Evolutionary conservation across 257 asterid species (phyloP).

Genomic region (Solanum medicagineum): DNA sequence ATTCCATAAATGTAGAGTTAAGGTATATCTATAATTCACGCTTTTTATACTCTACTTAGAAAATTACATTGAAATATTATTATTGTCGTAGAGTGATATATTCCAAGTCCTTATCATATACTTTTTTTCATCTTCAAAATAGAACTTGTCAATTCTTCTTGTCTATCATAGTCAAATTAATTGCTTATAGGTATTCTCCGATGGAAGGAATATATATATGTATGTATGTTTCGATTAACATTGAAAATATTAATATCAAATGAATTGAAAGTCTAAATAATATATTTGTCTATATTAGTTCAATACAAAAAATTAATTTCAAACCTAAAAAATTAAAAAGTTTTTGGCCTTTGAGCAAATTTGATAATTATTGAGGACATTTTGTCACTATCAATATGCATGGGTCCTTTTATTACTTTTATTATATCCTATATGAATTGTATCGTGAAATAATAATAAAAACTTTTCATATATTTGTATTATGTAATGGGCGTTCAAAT

Average conservation of each 20-base stretch:
- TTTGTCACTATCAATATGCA: background rate
- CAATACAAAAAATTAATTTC: background rate
- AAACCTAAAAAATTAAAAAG: rapidly evolving
- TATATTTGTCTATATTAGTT: background rate
- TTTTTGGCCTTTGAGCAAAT: background rate
- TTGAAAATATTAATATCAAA: no score
- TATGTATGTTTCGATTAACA: no score
- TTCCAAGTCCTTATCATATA: background rate
- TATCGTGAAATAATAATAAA: background rate
- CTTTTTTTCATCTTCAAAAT: background rate
- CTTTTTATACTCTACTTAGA: background rate
- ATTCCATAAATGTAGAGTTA: background rate
- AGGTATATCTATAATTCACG: no score
- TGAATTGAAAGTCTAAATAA: no score
- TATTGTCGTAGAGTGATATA: no score
- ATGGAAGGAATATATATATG: no score
- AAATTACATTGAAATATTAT: background rate
- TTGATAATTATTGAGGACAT: background rate
- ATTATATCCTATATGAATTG: background rate
- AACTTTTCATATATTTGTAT: background rate
- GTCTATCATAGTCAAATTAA: background rate
- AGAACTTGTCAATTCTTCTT: background rate
- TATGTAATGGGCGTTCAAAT: background rate
- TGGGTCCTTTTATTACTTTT: background rate
- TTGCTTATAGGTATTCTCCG: background rate